phyloP scores from a whole-genome alignment of 2,329 filamentous ascomycete genomes.

The Xylaria multiplex region DNA sequence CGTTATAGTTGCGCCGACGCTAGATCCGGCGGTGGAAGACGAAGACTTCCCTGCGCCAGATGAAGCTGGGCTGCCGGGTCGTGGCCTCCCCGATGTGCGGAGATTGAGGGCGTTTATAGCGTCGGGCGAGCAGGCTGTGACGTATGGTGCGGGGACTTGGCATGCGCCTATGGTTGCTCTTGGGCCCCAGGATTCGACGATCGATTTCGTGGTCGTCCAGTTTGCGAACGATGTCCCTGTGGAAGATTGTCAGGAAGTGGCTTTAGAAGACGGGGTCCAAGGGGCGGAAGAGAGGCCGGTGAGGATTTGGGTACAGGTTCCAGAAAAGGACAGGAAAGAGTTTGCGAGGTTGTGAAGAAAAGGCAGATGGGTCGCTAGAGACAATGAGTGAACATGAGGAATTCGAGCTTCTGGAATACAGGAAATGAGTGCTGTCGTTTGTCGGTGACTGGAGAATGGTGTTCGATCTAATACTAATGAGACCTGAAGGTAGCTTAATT shows the following conservation, averaged over 20 bases:
- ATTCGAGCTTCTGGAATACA: too few species aligned
- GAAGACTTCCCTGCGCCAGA: constrained; percentile 53
- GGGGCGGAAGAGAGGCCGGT: constrained; percentile 45
- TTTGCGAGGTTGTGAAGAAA: constrained; percentile 23
- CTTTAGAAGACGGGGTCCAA: constrained; percentile 45
- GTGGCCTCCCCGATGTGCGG: constrained; percentile 76
- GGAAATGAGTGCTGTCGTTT: too few species aligned
- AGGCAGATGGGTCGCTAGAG: too few species aligned
- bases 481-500: background rate
- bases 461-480: background rate
- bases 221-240: constrained; percentile 82
- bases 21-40: constrained; percentile 58
- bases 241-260: constrained; percentile 90
- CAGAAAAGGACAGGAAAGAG: constrained; percentile 21
- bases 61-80: constrained; percentile 59
- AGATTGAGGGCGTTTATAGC: constrained; percentile 82
- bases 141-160: constrained; percentile 91
- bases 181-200: constrained; percentile 64
- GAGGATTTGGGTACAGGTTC: constrained; percentile 46
- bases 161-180: constrained; percentile 96
- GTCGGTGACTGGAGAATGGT: too few species aligned
- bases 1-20: constrained; percentile 86
- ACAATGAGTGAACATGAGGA: too few species aligned
- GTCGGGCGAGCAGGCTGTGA: constrained; percentile 82
- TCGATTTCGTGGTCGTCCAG: constrained; percentile 92